Conservation (phyloP, 495 filamentous ascomycete species). For the Neurospora sp. region DNA sequence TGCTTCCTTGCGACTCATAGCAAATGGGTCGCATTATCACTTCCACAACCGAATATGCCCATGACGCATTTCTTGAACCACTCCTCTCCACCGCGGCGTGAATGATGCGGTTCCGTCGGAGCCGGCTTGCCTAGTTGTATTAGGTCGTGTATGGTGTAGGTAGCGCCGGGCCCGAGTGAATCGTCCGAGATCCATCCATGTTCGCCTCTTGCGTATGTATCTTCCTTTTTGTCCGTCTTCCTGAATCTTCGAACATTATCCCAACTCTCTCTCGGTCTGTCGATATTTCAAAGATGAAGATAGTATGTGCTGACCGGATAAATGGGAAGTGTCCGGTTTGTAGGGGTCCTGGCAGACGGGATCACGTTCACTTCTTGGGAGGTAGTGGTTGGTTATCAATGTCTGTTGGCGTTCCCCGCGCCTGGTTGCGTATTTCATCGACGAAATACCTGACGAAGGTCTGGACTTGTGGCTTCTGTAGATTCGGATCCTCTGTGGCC, state of each 20-base stretch:
- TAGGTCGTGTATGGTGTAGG: background rate
- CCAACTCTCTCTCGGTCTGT: background rate
- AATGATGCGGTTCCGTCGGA: background rate
- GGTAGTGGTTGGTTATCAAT: background rate
- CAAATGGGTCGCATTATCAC: background rate
- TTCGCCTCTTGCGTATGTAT: background rate
- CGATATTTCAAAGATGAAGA: background rate
- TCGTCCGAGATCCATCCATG: background rate
- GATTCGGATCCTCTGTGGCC: slow-evolving; percentile 14
- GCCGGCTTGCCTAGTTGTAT: background rate
- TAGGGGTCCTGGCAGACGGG: background rate
- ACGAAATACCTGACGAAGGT: slow-evolving; percentile 26
- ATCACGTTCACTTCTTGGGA: slow-evolving; percentile 11
- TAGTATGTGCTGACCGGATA: background rate
- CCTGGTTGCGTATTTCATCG: slow-evolving; percentile 30
- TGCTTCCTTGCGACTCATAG: background rate
- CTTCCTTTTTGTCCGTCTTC: background rate
- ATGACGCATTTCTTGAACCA: background rate
- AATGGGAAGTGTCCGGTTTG: background rate
- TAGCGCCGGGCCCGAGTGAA: background rate
- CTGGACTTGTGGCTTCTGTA: background rate
- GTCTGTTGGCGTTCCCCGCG: slow-evolving; percentile 22
- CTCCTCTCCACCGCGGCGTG: background rate
- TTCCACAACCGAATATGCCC: background rate
- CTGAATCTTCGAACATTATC: background rate